Conservation (phyloP, 2,329 filamentous ascomycete species). For the Lachnellula hyalina region DNA sequence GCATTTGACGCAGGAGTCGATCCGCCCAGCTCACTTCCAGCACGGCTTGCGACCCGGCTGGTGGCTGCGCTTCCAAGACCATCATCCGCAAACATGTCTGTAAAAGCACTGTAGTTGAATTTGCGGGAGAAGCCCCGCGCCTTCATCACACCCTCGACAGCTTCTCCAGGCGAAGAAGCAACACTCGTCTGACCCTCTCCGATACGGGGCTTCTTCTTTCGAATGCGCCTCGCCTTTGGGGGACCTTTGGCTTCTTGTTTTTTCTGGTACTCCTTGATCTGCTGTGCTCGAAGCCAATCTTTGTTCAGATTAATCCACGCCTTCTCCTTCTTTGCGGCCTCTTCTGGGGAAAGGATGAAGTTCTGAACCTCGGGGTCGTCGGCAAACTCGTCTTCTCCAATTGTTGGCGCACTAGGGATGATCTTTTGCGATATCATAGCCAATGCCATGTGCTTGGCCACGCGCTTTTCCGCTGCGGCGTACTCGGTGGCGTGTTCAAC, state of each 20-base stretch:
- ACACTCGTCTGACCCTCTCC: conserved; percentile 61
- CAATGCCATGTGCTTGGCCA: conserved; percentile 48
- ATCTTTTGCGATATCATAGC: conserved; percentile 37
- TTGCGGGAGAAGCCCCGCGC: conserved; percentile 65
- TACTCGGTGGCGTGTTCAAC: conserved; percentile 52
- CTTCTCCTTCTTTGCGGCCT: conserved; percentile 77
- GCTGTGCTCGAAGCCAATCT: conserved; percentile 82
- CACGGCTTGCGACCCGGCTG: conserved; percentile 36
- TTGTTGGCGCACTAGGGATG: conserved; percentile 49
- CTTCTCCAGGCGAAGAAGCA: conserved; percentile 63
- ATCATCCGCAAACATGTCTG: conserved; percentile 47
- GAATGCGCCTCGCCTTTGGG: conserved; percentile 53
- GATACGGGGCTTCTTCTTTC: conserved; percentile 51
- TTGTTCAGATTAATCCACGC: conserved; percentile 96
- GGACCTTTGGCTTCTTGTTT: conserved; percentile 53
- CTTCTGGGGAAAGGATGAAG: conserved; percentile 67
- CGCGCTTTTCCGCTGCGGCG: conserved; percentile 51
- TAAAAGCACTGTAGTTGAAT: conserved; percentile 66
- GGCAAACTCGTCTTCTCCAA: conserved; percentile 77
- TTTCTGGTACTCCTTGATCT: conserved; percentile 73
- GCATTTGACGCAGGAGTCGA: neutral
- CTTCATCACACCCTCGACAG: conserved; percentile 62
- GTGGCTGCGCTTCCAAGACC: conserved; percentile 44
- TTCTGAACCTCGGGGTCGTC: conserved; percentile 83
- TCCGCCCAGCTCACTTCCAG: conserved; percentile 6